phyloP scores from a whole-genome alignment of 1,284 basidiomycete genomes.

The Earliella scabrosa region DNA sequence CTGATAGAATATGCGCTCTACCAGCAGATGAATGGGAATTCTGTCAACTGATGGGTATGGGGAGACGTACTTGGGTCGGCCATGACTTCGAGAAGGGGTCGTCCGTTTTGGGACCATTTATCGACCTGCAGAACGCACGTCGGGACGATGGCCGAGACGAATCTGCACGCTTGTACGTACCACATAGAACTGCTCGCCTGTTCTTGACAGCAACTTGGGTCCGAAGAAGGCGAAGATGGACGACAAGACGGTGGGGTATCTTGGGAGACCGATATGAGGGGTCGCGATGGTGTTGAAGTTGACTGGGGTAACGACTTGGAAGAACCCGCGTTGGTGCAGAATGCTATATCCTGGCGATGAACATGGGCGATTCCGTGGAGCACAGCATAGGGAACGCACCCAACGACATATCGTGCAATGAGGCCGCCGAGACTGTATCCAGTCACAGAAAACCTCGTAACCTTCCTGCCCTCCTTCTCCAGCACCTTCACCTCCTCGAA shows the following conservation, averaged over 20 bases:
- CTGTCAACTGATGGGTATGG: not conserved
- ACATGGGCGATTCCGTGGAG: not conserved
- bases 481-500: slow-evolving; percentile 54
- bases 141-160: not conserved
- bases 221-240: slow-evolving; percentile 64
- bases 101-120: slow-evolving; percentile 70
- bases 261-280: slow-evolving; percentile 74
- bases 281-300: slow-evolving; percentile 87
- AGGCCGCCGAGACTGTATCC: slow-evolving; percentile 87
- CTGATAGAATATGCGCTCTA: slow-evolving; percentile 79
- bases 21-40: not conserved
- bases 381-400: slow-evolving; percentile 46
- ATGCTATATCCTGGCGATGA: slow-evolving; percentile 42
- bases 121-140: slow-evolving; percentile 46
- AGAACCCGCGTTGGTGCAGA: slow-evolving; percentile 71
- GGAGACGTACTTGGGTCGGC: slow-evolving; percentile 73
- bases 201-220: slow-evolving; percentile 77
- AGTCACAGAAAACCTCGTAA: slow-evolving; percentile 71
- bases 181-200: slow-evolving; percentile 61
- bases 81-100: slow-evolving; percentile 83
- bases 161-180: slow-evolving; percentile 1
- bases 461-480: slow-evolving; percentile 53
- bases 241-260: slow-evolving; percentile 66
- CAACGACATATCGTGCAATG: slow-evolving; percentile 78
- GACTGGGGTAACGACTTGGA: slow-evolving; percentile 66